Base-by-base conservation (phyloP, 148 eudicot genomes). In the Rhododendron williamsianum region DNA sequence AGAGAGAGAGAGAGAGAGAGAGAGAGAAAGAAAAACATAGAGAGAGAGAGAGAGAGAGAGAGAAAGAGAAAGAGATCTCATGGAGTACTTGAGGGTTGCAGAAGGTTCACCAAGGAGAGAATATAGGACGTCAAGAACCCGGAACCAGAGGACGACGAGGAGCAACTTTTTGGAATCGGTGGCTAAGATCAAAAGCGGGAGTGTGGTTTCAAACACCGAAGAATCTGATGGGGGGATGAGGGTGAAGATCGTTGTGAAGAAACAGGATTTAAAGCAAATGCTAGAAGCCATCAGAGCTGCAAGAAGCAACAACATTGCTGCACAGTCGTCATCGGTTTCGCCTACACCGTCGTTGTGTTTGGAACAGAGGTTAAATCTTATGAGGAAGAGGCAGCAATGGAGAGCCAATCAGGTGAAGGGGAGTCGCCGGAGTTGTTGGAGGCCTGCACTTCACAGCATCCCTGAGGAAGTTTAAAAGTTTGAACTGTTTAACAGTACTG, bases 381-480 rank as follows among this genome's bases (percentile, higher is more conserved):
- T 91, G 93, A 84, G 86, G 86, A 89, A 83, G 77, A 89, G 89
- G 88, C 89, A 86, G 43, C 36, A 84, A 21, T 81, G 48, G 85
- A 88, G 87, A 88, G 88, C 80, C 78, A 63, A 49, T 51, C 83
- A 84, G 71, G 82, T 2, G 76, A 86, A 71, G 80, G 78, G 72
- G 33, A 78, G 81, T 51, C 15, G 72, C 80, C 86, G 48, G 72
- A n/a, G 85, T 65, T 58, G 88, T 38, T 92, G 96, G 96, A 91
- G 86, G 80, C 96, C 96, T 74, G 89, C 82, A 19, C 96, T 94
- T 79, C 92, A 89, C 48, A 94, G 93, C 88, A 94, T 94, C 76
- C 96, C 96, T 0, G 93, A 94, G 86, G 90, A 90, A 77, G 78
- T 81, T 6, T 86, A 58, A 38, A 3, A 52, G 7, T 49, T 41